Evolutionary conservation across 2,329 filamentous ascomycete species (phyloP).

Genomic region (Lasiodiplodia gonubiensis): DNA sequence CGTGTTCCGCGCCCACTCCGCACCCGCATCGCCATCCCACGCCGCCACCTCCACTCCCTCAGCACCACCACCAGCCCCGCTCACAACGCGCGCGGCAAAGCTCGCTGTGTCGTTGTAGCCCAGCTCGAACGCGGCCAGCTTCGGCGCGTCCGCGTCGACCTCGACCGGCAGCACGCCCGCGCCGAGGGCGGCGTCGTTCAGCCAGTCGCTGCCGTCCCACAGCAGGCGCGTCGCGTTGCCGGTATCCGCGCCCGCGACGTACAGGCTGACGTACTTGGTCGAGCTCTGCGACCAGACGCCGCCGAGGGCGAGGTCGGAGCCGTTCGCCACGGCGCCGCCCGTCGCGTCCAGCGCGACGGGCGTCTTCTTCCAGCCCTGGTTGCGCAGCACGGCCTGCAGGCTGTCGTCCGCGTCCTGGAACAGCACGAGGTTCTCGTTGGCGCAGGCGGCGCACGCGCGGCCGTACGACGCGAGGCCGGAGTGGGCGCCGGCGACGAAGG

Average conservation of each 20-base stretch:
- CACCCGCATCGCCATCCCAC: background rate
- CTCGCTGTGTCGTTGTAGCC: background rate
- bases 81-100: background rate
- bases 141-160: background rate
- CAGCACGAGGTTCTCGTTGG: background rate
- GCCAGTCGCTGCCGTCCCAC: background rate
- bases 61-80: background rate
- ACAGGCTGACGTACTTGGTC: background rate
- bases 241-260: background rate
- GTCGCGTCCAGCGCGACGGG: background rate
- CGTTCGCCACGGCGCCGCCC: background rate
- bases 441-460: conserved; percentile 7
- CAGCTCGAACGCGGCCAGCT: background rate
- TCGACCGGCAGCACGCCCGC: background rate
- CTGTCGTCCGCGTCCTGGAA: background rate
- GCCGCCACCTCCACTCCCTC: background rate
- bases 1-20: background rate
- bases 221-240: background rate
- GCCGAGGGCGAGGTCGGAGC: background rate
- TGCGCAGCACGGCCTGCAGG: background rate
- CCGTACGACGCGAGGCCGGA: conserved; percentile 1
- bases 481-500: background rate
- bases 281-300: background rate
- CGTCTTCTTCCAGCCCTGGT: background rate
- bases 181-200: background rate